Conservation (phyloP, 1,139 yeast species). For the Trichomonascaceae sp. region DNA sequence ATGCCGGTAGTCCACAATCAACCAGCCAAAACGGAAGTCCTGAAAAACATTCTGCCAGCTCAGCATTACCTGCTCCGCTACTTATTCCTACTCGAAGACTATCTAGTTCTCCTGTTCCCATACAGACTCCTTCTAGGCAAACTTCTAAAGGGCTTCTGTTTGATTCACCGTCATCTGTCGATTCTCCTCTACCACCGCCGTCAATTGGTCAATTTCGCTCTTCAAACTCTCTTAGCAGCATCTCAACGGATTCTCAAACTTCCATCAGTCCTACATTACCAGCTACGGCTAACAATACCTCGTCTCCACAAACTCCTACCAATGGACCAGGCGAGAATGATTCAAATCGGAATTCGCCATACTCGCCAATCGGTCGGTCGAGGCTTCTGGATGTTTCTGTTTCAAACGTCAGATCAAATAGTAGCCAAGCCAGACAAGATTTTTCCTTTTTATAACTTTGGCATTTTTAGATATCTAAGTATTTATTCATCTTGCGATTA, state of each 20-base stretch:
- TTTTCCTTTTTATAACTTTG: background rate
- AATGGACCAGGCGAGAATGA: background rate
- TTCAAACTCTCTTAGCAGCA: background rate
- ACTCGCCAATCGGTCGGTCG: conserved; percentile 14
- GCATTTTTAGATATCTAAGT: background rate
- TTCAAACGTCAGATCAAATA: conserved; percentile 15
- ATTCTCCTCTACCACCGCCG: background rate
- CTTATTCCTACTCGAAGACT: background rate
- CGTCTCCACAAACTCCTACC: conserved; percentile 7
- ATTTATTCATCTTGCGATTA: background rate
- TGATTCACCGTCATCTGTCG: background rate
- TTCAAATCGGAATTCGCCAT: conserved; percentile 3
- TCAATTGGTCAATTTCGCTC: background rate
- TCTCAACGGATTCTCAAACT: background rate
- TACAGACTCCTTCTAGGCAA: background rate
- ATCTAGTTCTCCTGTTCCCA: background rate
- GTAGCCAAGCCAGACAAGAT: background rate
- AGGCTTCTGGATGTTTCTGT: conserved; percentile 24
- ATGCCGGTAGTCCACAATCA: background rate
- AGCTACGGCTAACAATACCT: background rate
- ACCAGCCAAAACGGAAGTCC: background rate
- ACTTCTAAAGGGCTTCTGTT: background rate
- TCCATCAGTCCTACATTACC: background rate
- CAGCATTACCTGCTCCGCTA: background rate
- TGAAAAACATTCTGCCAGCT: background rate